Percentiles rank a stretch among this genome's conserved stretches.
Evolutionary conservation across 2,329 filamentous ascomycete species (phyloP).

Genomic region (Coleophoma eucalyptorum): DNA sequence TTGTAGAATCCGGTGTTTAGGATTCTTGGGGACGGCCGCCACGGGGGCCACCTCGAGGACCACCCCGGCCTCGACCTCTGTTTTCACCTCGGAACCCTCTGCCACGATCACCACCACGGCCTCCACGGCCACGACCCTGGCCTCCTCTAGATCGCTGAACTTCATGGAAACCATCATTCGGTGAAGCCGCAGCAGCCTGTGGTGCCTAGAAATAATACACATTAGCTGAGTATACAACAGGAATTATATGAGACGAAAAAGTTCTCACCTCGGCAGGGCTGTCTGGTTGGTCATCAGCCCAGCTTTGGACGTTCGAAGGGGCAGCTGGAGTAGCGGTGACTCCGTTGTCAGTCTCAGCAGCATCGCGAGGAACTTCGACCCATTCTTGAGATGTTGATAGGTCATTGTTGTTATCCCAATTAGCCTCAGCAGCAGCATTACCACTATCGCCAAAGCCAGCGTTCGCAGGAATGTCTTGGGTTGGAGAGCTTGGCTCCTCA

Average conservation of each 20-base stretch:
- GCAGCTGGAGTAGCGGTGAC: conserved; percentile 50
- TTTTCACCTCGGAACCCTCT: conserved; percentile 28
- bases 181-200: conserved; percentile 30
- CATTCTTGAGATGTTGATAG: conserved; percentile 29
- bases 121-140: conserved; percentile 43
- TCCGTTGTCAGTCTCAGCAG: conserved; percentile 69
- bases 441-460: conserved; percentile 47
- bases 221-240: too few species aligned
- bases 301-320: conserved; percentile 62
- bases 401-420: conserved; percentile 52
- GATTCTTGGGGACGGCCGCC: conserved; percentile 20
- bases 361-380: conserved; percentile 66
- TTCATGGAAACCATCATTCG: conserved; percentile 69
- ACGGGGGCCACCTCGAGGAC: conserved; percentile 12
- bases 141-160: conserved; percentile 57
- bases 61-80: conserved; percentile 25
- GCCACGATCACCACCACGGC: conserved; percentile 43
- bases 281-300: conserved; percentile 77
- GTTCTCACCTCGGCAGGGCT: conserved; percentile 37
- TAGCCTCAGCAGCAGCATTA: conserved; percentile 59
- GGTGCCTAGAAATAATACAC: conserved; percentile 18
- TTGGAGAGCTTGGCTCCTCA: conserved; percentile 30
- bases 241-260: neutral
- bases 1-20: conserved; percentile 3
- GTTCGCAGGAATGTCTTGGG: conserved; percentile 41